These are phyloP conservation scores for Hydnomerulius pinastri DNA, from an alignment of 768 basidiomycete species.

Conservation along the genomic window DNA sequence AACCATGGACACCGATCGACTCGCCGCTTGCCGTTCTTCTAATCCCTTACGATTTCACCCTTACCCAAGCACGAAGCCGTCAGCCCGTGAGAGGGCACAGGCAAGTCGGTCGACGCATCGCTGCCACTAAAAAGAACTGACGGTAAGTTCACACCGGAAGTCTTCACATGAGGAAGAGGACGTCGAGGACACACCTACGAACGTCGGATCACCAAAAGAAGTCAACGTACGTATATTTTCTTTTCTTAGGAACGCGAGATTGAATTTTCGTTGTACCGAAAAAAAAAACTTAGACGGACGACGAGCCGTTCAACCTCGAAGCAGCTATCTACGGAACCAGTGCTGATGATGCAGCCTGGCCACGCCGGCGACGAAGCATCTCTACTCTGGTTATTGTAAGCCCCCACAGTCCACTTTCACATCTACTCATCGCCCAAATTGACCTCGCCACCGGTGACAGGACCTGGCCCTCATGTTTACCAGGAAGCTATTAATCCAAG, in stretches of 20 bases:
- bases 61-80: conserved; percentile 26
- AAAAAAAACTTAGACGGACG: conserved; percentile 13
- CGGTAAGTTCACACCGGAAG: conserved; percentile 8
- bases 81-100: conserved; percentile 25
- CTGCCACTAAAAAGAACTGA: conserved; percentile 12
- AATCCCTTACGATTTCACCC: conserved; percentile 31
- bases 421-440: neutral
- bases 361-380: conserved; percentile 15
- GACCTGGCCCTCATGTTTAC: conserved; percentile 22
- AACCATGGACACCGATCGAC: conserved; percentile 15
- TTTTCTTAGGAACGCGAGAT: too few species aligned
- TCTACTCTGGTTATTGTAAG: conserved; percentile 28
- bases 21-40: conserved; percentile 31
- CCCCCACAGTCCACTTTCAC: neutral
- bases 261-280: too few species aligned
- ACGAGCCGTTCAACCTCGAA: neutral
- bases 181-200: neutral
- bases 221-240: too few species aligned
- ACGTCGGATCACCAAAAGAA: neutral
- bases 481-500: conserved; percentile 4
- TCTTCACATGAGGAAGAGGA: conserved; percentile 1
- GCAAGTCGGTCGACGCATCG: conserved; percentile 14
- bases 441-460: conserved; percentile 13
- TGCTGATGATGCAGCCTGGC: neutral
- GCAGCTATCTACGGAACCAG: conserved; percentile 8